phyloP scores from a whole-genome alignment of 2,329 filamentous ascomycete species.

The Cryphonectria japonica region DNA sequence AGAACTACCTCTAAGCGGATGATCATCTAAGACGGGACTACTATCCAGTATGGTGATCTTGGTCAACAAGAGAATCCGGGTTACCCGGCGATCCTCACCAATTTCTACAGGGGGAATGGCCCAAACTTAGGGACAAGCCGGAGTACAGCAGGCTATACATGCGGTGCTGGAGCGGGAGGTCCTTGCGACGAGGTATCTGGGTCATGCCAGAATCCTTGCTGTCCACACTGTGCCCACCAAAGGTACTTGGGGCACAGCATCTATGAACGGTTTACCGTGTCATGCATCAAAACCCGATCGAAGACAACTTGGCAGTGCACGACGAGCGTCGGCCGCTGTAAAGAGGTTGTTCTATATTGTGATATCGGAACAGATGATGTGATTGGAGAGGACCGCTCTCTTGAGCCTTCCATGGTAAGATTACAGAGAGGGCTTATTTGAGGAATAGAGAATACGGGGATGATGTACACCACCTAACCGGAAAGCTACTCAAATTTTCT shows the following conservation, averaged over 20 bases:
- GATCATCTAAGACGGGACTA: background rate
- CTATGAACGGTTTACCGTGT: background rate
- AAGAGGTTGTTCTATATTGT: background rate
- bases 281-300: background rate
- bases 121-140: too few species aligned
- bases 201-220: background rate
- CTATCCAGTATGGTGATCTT: background rate
- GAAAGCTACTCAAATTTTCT: background rate
- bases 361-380: background rate
- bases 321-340: background rate
- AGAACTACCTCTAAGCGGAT: slow-evolving; percentile 79
- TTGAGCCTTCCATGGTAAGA: background rate
- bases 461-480: background rate
- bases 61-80: background rate
- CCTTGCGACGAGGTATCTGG: background rate
- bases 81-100: background rate
- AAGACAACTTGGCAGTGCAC: background rate
- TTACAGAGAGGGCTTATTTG: background rate
- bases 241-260: background rate
- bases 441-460: background rate
- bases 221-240: background rate
- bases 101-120: background rate
- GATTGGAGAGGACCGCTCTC: background rate
- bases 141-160: background rate
- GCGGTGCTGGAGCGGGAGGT: background rate